These are phyloP conservation scores for Coccomyxa sp. DNA, from an alignment of 139 green algal genomes.

Conservation along the genomic window DNA sequence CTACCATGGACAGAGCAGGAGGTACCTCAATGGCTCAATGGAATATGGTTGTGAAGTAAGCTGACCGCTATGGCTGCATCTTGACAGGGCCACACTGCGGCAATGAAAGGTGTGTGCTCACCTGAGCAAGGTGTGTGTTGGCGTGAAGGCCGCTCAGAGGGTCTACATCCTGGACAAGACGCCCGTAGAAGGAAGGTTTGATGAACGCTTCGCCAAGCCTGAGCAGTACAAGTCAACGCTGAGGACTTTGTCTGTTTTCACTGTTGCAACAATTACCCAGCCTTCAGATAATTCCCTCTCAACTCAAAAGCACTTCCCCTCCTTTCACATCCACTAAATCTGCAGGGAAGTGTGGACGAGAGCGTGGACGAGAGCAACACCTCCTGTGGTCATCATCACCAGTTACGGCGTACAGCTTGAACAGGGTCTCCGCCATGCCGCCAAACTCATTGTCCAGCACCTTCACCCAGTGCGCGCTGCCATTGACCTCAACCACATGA, in stretches of 20 bases:
- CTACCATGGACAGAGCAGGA: no score
- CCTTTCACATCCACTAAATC: neutral
- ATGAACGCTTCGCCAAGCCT: conserved; percentile 46
- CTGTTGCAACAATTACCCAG: neutral
- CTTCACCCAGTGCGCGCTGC: conserved; percentile 26
- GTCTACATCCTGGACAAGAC: conserved; percentile 35
- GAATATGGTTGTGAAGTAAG: no score
- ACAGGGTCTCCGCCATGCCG: conserved; percentile 48
- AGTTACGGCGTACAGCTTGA: conserved; percentile 46
- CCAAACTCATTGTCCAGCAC: conserved; percentile 45
- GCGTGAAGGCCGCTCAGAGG: conserved; percentile 49
- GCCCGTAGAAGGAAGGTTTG: conserved; percentile 47
- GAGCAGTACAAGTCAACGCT: neutral
- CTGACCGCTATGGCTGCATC: no score
- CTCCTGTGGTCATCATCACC: conserved; percentile 21
- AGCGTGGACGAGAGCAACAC: neutral
- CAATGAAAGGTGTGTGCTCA: neutral
- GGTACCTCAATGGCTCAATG: no score
- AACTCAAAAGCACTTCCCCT: no score
- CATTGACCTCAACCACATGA: conserved; percentile 5
- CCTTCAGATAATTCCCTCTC: neutral
- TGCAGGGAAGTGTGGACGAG: neutral
- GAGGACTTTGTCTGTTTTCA: neutral
- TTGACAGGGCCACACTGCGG: no score
- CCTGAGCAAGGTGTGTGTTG: conserved; percentile 73